Evolutionary conservation across 805 yeast species (phyloP).

Genomic region (Maudiozyma turicensis): DNA sequence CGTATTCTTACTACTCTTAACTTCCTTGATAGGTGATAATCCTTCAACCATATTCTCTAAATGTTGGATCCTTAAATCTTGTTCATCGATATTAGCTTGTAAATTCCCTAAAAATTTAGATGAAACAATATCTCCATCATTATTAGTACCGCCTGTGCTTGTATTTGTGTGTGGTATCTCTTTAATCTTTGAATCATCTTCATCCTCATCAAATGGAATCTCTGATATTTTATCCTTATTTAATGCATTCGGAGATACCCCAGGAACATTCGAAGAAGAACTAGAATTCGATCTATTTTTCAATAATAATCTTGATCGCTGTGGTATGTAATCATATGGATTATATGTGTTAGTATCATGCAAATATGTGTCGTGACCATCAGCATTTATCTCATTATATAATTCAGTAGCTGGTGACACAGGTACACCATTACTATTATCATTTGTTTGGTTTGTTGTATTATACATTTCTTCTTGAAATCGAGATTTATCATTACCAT

Average conservation of each 20-base stretch:
- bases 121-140: conserved; percentile 3
- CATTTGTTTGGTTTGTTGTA: background rate
- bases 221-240: conserved; percentile 14
- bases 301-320: conserved; percentile 12
- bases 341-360: background rate
- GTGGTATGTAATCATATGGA: background rate
- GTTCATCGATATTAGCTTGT: conserved; percentile 24
- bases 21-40: conserved; percentile 3
- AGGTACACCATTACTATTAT: background rate
- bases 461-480: background rate
- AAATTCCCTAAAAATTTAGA: conserved; percentile 11
- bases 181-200: background rate
- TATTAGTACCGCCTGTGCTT: background rate
- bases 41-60: conserved; percentile 23
- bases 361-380: background rate
- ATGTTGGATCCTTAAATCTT: conserved; percentile 26
- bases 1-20: background rate
- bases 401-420: background rate
- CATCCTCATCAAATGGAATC: conserved; percentile 18
- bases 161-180: background rate
- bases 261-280: conserved; percentile 1
- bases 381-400: background rate
- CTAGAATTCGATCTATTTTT: conserved; percentile 18
- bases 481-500: background rate
- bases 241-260: conserved; percentile 1